A percentile compares a stretch with the other conserved stretches of the same genome.
Conservation (phyloP, 106 monocot species). For the Acorus gramineus region DNA sequence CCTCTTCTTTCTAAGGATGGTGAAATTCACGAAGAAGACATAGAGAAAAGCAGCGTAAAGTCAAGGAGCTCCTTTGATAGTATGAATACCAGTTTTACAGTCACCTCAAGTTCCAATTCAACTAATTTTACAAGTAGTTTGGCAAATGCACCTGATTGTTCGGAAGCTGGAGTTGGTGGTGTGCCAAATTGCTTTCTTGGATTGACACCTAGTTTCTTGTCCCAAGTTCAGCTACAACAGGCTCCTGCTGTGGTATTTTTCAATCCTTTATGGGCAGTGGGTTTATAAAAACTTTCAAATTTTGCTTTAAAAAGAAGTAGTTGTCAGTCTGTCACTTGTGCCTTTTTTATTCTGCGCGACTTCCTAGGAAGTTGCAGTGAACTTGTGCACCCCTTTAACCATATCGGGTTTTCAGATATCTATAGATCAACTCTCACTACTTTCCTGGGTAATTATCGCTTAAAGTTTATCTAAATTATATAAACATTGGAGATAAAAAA, state of each 20-base stretch:
- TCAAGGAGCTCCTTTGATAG: constrained; percentile 80
- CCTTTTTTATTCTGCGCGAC: not conserved
- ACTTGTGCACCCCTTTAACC: too few species aligned
- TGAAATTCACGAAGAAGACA: constrained; percentile 83
- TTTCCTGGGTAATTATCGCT: too few species aligned
- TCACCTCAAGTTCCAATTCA: constrained; percentile 52
- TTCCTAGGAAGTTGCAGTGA: too few species aligned
- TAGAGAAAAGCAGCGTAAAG: constrained; percentile 56
- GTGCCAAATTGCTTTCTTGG: constrained; percentile 92
- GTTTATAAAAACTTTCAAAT: not conserved
- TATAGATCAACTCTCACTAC: too few species aligned
- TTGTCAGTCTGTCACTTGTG: not conserved
- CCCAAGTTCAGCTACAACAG: constrained; percentile 66
- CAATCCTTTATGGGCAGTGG: not conserved
- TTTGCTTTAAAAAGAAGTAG: not conserved
- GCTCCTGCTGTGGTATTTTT: constrained; percentile 49
- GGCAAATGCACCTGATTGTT: constrained; percentile 23
- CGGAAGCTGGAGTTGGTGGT: constrained; percentile 84
- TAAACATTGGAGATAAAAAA: too few species aligned
- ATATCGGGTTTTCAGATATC: too few species aligned
- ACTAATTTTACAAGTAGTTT: constrained; percentile 26
- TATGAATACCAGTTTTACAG: constrained; percentile 43
- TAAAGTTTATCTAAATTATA: too few species aligned
- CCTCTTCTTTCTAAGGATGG: constrained; percentile 91
- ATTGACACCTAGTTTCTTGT: constrained; percentile 61